Conservation (phyloP, 306 rosid species). For the Vigna angularis region DNA sequence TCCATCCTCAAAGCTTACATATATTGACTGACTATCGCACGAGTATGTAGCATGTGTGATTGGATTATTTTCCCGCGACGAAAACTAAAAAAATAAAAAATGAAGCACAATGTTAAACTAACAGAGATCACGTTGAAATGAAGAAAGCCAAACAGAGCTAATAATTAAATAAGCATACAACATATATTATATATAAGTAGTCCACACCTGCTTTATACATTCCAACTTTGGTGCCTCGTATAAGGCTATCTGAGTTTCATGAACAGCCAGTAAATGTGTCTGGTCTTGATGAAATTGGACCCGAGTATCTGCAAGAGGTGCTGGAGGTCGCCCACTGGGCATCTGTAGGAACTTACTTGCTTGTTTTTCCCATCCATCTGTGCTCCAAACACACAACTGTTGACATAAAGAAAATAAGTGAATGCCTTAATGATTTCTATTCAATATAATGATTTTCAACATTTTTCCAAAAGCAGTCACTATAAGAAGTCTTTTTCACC, state of each 20-base stretch:
- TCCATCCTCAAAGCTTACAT: conserved; percentile 95
- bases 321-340: conserved; percentile 72
- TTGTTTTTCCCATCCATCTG: conserved; percentile 97
- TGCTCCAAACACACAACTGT: conserved; percentile 97
- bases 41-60: conserved; percentile 97
- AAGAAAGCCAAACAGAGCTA: conserved; percentile 33
- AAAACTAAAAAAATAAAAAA: conserved; percentile 51
- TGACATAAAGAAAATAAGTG: conserved; percentile 38
- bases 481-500: conserved; percentile 14
- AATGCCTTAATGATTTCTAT: conserved; percentile 19
- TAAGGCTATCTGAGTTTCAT: conserved; percentile 96
- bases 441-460: conserved; percentile 12
- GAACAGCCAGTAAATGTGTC: conserved; percentile 87
- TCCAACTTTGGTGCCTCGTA: conserved; percentile 91
- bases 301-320: conserved; percentile 86
- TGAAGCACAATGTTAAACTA: conserved; percentile 26
- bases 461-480: not conserved
- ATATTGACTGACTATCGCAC: conserved; percentile 89
- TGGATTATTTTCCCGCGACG: conserved; percentile 80
- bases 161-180: conserved; percentile 11
- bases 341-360: conserved; percentile 73
- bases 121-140: conserved; percentile 41
- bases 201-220: conserved; percentile 89
- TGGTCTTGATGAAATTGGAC: conserved; percentile 96
- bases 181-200: not conserved